Percentiles rank a stretch among this genome's conserved stretches.
Evolutionary conservation across 306 rosid genomes (phyloP).

Genomic region (Erythrophleum fordii): DNA sequence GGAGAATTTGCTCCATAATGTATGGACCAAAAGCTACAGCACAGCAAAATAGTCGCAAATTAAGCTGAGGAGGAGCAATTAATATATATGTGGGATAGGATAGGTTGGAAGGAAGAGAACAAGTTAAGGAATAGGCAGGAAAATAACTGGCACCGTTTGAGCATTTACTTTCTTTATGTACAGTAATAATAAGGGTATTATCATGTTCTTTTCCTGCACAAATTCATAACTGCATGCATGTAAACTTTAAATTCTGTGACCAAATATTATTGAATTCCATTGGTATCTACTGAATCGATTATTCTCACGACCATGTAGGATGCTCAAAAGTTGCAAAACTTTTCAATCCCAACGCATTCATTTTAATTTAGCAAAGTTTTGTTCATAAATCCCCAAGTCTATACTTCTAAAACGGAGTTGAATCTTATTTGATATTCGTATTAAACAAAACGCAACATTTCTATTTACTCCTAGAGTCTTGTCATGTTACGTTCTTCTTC

Average conservation of each 20-base stretch:
- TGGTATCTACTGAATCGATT: too few species aligned
- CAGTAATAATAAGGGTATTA: not conserved
- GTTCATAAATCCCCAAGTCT: not conserved
- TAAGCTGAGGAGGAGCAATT: constrained; percentile 11
- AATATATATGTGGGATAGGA: not conserved
- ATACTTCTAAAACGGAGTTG: too few species aligned
- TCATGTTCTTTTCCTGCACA: not conserved
- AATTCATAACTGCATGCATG: constrained; percentile 39
- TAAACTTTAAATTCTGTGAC: constrained; percentile 31
- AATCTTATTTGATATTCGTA: not conserved
- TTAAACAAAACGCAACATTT: too few species aligned
- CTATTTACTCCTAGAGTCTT: not conserved
- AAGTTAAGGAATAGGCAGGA: constrained; percentile 29
- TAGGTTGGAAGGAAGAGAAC: not conserved
- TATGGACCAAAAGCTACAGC: not conserved
- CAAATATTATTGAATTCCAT: not conserved
- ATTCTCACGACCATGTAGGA: not conserved
- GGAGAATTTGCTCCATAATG: not conserved
- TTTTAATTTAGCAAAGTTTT: not conserved
- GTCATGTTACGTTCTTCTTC: too few species aligned
- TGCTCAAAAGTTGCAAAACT: not conserved
- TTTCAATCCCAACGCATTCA: not conserved
- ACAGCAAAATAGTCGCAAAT: too few species aligned
- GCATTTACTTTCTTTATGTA: constrained; percentile 2
- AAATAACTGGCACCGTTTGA: constrained; percentile 40